Evolutionary conservation across 106 monocot genomes (phyloP).

Genomic region (Alisma plantagoaquatica): DNA sequence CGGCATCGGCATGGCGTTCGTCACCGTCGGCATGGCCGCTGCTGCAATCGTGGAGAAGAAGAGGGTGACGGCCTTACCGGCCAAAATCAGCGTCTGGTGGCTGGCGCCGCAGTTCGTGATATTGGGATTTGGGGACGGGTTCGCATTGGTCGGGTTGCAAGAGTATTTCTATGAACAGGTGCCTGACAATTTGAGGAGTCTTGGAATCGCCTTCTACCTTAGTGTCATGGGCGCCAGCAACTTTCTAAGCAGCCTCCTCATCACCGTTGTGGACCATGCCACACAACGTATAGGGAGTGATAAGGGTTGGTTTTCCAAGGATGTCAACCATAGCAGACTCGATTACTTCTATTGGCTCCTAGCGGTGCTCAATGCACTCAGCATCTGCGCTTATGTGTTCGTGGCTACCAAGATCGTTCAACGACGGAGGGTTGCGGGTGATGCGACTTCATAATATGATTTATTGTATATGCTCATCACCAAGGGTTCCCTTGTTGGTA

Average conservation of each 20-base stretch:
- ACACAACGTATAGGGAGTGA: conserved; percentile 11
- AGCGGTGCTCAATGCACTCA: conserved; percentile 17
- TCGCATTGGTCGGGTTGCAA: conserved; percentile 57
- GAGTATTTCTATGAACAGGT: conserved; percentile 87
- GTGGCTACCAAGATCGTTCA: conserved; percentile 33
- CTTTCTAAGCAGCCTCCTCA: conserved; percentile 52
- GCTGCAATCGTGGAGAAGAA: conserved; percentile 50
- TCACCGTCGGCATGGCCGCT: conserved; percentile 23
- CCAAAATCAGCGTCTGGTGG: conserved; percentile 56
- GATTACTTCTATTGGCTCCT: conserved; percentile 49
- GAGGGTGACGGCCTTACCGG: conserved; percentile 9
- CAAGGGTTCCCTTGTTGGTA: too few relatives aligned
- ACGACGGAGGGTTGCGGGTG: too few relatives aligned
- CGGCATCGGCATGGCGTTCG: conserved; percentile 51
- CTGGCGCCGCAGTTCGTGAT: conserved; percentile 64
- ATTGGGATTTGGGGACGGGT: conserved; percentile 58
- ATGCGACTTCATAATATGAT: too few relatives aligned
- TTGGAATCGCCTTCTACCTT: conserved; percentile 65
- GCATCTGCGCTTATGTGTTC: conserved; percentile 24
- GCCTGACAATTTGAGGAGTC: conserved; percentile 73
- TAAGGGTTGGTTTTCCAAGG: conserved; percentile 53
- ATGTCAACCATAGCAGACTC: conserved; percentile 32
- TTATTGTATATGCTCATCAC: too few relatives aligned
- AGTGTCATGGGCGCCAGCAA: conserved; percentile 50
- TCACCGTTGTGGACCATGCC: conserved; percentile 32